A percentile compares a stretch with the other conserved stretches of the same genome.
Conservation (phyloP, 305 asterid species). For the Solanum hybrid region DNA sequence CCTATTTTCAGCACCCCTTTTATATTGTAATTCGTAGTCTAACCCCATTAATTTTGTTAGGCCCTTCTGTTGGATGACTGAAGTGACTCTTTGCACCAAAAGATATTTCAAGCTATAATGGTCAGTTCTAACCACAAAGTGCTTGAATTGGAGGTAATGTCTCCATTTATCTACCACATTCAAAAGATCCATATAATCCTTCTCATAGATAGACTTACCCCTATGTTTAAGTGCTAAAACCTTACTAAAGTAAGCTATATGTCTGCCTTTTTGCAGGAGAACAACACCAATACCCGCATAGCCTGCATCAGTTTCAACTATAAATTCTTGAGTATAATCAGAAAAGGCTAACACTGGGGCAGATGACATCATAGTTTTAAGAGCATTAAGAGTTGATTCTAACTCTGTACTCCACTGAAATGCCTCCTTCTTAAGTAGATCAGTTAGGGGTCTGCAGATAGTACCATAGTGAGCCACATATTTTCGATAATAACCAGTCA, state of each 20-base stretch:
- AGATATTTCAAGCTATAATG: neutral
- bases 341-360: neutral
- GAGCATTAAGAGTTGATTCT: neutral
- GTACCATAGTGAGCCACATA: neutral
- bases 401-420: neutral
- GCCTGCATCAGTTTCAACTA: neutral
- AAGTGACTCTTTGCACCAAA: neutral
- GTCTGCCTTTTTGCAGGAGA: too few species aligned
- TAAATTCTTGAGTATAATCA: neutral
- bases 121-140: neutral
- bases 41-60: neutral
- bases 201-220: too few species aligned
- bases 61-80: neutral
- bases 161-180: too few species aligned
- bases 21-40: neutral
- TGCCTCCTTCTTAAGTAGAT: neutral
- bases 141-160: neutral
- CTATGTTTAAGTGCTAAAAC: too few species aligned
- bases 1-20: neutral
- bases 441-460: neutral
- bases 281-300: neutral
- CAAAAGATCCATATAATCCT: too few species aligned
- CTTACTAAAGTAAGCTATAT: too few species aligned
- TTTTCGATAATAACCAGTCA: neutral
- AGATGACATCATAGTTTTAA: neutral